Percentiles rank a stretch among this genome's conserved stretches.
Evolutionary conservation across 2,329 filamentous ascomycete species (phyloP).

Genomic region (Didymella sp.): DNA sequence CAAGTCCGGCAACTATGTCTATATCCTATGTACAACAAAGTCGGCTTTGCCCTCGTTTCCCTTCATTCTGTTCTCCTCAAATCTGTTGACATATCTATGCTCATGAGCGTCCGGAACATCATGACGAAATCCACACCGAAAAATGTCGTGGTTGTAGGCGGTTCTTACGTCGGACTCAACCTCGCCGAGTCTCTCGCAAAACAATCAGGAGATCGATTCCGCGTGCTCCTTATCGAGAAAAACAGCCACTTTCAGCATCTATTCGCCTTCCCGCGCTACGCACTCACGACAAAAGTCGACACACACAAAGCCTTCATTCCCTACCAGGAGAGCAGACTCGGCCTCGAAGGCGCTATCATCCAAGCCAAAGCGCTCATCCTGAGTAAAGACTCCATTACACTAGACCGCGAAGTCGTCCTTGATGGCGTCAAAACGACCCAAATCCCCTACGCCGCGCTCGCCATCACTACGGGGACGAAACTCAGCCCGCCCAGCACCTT

Average conservation of each 20-base stretch:
- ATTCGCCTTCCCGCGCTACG: constrained; percentile 66
- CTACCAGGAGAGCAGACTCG: constrained; percentile 52
- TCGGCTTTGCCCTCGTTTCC: background rate
- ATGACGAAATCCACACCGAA: constrained; percentile 7
- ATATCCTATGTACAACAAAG: constrained; percentile 5
- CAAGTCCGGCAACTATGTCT: constrained; percentile 9
- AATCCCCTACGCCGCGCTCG: constrained; percentile 58
- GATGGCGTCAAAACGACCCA: constrained; percentile 53
- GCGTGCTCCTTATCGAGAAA: constrained; percentile 64
- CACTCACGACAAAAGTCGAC: constrained; percentile 60
- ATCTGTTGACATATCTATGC: background rate
- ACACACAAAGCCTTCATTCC: constrained; percentile 68
- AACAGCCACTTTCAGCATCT: constrained; percentile 68
- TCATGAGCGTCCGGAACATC: background rate
- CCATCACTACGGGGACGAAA: constrained; percentile 64
- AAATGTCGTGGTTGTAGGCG: constrained; percentile 20
- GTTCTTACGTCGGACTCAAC: constrained; percentile 18
- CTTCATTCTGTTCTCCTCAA: background rate
- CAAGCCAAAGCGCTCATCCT: constrained; percentile 54
- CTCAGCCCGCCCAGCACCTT: constrained; percentile 26
- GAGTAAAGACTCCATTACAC: constrained; percentile 47
- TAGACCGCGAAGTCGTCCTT: constrained; percentile 40
- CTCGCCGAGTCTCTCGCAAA: constrained; percentile 19
- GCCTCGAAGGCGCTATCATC: constrained; percentile 28
- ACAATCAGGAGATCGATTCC: constrained; percentile 47